A percentile compares a stretch with the other conserved stretches of the same genome.
Conservation (phyloP, 768 basidiomycete species). For the Rhodotorula graminis region DNA sequence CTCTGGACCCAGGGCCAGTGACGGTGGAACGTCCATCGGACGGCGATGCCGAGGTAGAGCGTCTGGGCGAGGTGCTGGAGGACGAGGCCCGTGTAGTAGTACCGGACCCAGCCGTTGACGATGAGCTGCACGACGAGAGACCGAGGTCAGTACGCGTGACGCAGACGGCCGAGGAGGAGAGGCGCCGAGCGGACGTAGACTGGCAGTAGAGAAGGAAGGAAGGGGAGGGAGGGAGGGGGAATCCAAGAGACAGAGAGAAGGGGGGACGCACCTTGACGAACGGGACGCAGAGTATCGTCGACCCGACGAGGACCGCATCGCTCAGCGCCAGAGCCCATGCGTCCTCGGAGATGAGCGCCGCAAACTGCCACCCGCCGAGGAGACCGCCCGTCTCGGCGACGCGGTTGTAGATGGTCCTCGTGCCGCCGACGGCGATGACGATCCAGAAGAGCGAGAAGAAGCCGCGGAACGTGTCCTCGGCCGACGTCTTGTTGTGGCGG, state of each 20-base stretch:
- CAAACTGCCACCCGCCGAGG: conserved; percentile 67
- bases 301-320: conserved; percentile 72
- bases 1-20: conserved; percentile 92
- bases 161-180: no score
- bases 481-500: conserved; percentile 65
- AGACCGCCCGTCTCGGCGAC: conserved; percentile 73
- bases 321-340: conserved; percentile 73
- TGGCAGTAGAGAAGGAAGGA: no score
- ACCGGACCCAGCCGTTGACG: conserved; percentile 71
- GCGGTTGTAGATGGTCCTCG: conserved; percentile 55
- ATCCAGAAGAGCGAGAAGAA: conserved; percentile 92
- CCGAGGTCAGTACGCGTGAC: not conserved
- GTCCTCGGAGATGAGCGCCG: conserved; percentile 79
- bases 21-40: conserved; percentile 85
- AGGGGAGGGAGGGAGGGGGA: no score
- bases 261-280: conserved; percentile 63
- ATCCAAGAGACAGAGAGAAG: no score
- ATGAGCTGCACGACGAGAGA: conserved; percentile 46
- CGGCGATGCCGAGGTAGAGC: conserved; percentile 61
- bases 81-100: conserved; percentile 67
- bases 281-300: conserved; percentile 70
- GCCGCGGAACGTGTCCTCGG: conserved; percentile 62
- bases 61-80: conserved; percentile 80
- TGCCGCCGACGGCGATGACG: conserved; percentile 69
- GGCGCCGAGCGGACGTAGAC: no score